Conservation (phyloP, 1,284 basidiomycete species). For the Heterobasidion irregulare region DNA sequence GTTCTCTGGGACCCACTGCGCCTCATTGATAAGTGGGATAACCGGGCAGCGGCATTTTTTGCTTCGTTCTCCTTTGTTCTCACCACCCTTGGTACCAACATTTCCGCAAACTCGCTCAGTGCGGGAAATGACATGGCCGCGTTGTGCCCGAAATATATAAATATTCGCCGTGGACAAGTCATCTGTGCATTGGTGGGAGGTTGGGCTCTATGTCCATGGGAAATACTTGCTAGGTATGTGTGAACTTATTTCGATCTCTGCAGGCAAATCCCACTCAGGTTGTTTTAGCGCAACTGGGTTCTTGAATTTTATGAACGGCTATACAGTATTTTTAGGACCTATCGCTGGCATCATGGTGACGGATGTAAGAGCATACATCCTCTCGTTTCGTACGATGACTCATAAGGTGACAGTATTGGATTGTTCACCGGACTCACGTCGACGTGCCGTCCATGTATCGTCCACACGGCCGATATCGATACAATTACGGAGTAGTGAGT, state of each 20-base stretch:
- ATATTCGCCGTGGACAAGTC: slow-evolving; percentile 68
- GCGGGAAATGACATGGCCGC: slow-evolving; percentile 76
- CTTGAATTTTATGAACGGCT: slow-evolving; percentile 56
- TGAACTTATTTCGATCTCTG: too few relatives aligned
- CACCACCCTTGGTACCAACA: slow-evolving; percentile 67
- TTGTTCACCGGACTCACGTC: slow-evolving; percentile 52
- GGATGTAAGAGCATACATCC: slow-evolving; percentile 38
- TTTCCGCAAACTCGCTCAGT: slow-evolving; percentile 68
- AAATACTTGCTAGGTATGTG: slow-evolving; percentile 37
- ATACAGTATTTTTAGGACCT: slow-evolving; percentile 66
- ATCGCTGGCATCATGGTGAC: slow-evolving; percentile 67
- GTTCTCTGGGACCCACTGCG: slow-evolving; percentile 40
- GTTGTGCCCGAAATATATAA: slow-evolving; percentile 59
- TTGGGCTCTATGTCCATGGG: slow-evolving; percentile 50
- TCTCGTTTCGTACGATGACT: slow-evolving; percentile 1
- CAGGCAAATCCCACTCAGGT: too few relatives aligned
- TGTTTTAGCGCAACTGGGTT: slow-evolving; percentile 36
- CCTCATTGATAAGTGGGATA: slow-evolving; percentile 64
- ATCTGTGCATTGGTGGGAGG: slow-evolving; percentile 68
- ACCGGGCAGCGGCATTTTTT: slow-evolving; percentile 75
- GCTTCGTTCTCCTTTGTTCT: slow-evolving; percentile 60
- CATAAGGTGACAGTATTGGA: slow-evolving; percentile 41
- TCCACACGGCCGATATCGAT: slow-evolving; percentile 56
- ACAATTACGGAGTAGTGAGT: slow-evolving; percentile 55
- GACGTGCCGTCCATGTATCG: slow-evolving; percentile 64